A percentile compares a stretch with the other conserved stretches of the same genome.
Evolutionary conservation across 1,139 yeast species (phyloP).

Genomic region (Yamadazyma jaroonii): DNA sequence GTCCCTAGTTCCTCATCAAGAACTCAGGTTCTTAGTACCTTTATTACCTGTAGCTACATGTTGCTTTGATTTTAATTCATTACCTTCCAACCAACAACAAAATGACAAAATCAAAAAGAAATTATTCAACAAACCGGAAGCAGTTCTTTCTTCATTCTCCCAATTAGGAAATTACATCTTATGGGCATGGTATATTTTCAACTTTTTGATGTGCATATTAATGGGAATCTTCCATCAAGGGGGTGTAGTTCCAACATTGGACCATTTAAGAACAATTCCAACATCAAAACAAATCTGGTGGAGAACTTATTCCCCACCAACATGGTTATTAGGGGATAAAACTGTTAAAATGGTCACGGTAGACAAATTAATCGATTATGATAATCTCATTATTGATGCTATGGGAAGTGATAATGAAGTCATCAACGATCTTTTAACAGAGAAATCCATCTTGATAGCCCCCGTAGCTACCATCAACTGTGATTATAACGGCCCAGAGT

Average conservation of each 20-base stretch:
- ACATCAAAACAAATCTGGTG: constrained; percentile 63
- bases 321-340: constrained; percentile 66
- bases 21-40: constrained; percentile 79
- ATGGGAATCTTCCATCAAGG: constrained; percentile 90
- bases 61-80: constrained; percentile 48
- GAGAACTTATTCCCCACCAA: constrained; percentile 93
- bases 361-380: constrained; percentile 9
- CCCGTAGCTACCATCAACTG: constrained; percentile 48
- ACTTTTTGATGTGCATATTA: constrained; percentile 52
- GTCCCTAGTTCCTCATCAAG: constrained; percentile 87
- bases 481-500: constrained; percentile 10
- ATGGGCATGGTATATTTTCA: constrained; percentile 63
- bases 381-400: constrained; percentile 37
- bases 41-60: constrained; percentile 68
- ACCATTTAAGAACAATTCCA: constrained; percentile 18
- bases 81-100: constrained; percentile 1
- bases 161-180: constrained; percentile 21
- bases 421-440: constrained; percentile 4
- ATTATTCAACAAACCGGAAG: constrained; percentile 10
- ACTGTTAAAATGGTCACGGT: constrained; percentile 16
- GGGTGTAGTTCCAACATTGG: constrained; percentile 74
- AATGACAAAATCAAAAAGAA: constrained; percentile 9
- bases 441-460: constrained; percentile 35
- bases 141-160: constrained; percentile 11
- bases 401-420: constrained; percentile 49